Base-by-base conservation (phyloP, 2,329 filamentous ascomycete genomes). In the Chrysoporthe deuterocubensis region DNA sequence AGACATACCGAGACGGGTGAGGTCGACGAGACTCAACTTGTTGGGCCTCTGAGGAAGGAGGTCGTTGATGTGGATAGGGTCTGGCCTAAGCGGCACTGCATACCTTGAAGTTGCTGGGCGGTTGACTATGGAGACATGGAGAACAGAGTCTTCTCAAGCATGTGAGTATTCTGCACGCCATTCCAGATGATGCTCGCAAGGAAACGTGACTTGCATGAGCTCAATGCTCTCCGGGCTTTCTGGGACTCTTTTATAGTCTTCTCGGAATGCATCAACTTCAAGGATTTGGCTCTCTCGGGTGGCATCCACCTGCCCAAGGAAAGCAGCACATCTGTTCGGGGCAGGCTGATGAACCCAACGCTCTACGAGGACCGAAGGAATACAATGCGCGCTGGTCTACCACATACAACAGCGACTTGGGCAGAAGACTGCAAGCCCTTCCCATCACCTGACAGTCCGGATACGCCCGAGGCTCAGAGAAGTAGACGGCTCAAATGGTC, bases 211-310 rank as follows among this genome's bases (percentile, higher is more conserved):
- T 4, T 54, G 6, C 50, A 54, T 9, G 37, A 5, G 26, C 50
- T 5, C 13, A 32, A 21, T 4, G 14, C 26, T 34, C 4, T 32
- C 26, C 4, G 50, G 14, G 6, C 11, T 54, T 34, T 34, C 26
- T 34, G 26, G 21, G 11, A 26, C 26, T 32, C 26, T 32, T 2
- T 14, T 44, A 7, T 14, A 63, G 52, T 13, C 4, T n/a, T 46
- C 44, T 54, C 56, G 64, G 46, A 62, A 34, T 57, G 64, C n/a
- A 32, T 3, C 46, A 44, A 26, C 57, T 62, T 62, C 5, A 46
- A 66, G 18, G 58, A 66, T 21, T 26, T 62, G 13, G 62, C 64
- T 6, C 40, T 66, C 6, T 62, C 58, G 4, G 58, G 32, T 11
- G 43, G 43, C 18, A 26, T 66, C 48, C 26, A 66, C 16, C 48